Percentiles rank a stretch among this genome's conserved stretches.
Evolutionary conservation across 331 rosid genomes (phyloP).

Genomic region (Cydonia oblonga): DNA sequence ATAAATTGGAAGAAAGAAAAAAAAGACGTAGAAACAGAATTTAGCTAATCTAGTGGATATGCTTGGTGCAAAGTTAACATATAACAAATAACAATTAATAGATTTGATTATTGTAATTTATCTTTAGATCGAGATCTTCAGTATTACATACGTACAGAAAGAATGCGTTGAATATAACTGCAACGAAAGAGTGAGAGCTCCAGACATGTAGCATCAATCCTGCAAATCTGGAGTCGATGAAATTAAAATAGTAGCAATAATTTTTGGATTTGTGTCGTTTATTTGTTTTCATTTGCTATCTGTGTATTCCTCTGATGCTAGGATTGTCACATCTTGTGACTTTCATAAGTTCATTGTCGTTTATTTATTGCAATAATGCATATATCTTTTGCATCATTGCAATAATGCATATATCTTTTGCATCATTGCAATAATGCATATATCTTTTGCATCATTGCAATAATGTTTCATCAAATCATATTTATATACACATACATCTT

Average conservation of each 20-base stretch:
- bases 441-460: too few species aligned
- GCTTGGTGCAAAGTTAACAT: not conserved
- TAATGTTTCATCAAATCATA: not conserved
- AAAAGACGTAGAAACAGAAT: not conserved
- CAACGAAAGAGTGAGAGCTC: not conserved
- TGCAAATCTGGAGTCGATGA: not conserved
- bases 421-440: not conserved
- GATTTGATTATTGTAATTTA: not conserved
- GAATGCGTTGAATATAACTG: not conserved
- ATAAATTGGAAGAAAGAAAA: not conserved
- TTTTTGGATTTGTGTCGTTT: not conserved
- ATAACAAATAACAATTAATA: not conserved
- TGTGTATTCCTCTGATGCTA: not conserved
- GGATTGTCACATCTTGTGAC: not conserved
- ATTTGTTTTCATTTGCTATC: too few species aligned
- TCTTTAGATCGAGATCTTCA: not conserved
- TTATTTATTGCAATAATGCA: not conserved
- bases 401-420: not conserved
- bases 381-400: too few species aligned
- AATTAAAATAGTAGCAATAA: not conserved
- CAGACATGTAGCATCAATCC: not conserved
- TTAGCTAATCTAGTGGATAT: not conserved
- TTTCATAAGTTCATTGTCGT: not conserved
- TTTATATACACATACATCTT: not conserved
- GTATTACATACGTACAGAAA: not conserved